These are phyloP conservation scores for Mycena leptocephala DNA, from an alignment of 768 basidiomycete genomes.

Conservation along the genomic window DNA sequence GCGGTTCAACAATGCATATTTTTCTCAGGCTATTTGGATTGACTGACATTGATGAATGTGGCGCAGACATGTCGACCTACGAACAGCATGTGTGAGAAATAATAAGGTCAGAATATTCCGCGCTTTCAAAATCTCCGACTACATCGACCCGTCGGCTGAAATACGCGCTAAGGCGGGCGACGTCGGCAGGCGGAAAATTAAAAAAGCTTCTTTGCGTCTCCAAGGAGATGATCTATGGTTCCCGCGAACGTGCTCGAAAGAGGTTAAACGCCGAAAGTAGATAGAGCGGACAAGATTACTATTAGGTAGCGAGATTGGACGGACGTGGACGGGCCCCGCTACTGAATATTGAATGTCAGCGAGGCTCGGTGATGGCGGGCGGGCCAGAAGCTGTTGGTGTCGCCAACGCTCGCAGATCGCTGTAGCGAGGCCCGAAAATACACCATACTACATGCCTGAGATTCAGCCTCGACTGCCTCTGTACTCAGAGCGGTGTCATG, in stretches of 20 bases:
- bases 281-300: background rate
- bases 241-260: background rate
- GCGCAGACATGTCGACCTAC: background rate
- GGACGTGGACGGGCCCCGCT: background rate
- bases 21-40: background rate
- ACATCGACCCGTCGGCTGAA: background rate
- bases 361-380: background rate
- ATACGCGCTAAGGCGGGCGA: background rate
- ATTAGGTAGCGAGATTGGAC: background rate
- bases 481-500: background rate
- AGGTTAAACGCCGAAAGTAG: background rate
- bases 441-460: background rate
- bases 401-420: background rate
- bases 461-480: background rate
- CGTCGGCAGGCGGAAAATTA: background rate
- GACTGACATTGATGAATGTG: conserved; percentile 16
- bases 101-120: background rate
- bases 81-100: conserved; percentile 5
- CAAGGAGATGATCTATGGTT: conserved; percentile 21
- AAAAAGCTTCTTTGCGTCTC: background rate
- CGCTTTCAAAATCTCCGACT: conserved; percentile 6
- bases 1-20: background rate
- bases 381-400: conserved; percentile 5
- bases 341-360: background rate
- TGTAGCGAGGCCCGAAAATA: background rate